Evolutionary conservation across 2,329 filamentous ascomycete species (phyloP).

Genomic region (Alternaria panax): DNA sequence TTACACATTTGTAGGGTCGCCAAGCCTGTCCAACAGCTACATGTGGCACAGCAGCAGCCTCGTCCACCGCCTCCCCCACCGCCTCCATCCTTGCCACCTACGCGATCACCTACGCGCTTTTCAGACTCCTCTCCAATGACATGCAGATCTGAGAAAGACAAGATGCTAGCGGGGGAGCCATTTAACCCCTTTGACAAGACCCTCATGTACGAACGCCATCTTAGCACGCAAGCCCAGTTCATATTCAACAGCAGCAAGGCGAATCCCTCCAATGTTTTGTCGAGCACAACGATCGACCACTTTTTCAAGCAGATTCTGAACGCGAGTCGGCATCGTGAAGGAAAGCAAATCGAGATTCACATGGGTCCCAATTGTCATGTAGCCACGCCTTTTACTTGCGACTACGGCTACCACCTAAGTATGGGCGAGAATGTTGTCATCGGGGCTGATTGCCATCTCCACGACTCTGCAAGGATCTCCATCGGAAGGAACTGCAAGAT

Average conservation of each 20-base stretch:
- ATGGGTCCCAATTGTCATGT: slow-evolving; percentile 80
- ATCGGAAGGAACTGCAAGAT: slow-evolving; percentile 77
- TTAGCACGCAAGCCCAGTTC: slow-evolving; percentile 81
- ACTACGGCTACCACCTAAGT: slow-evolving; percentile 94
- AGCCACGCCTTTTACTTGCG: slow-evolving; percentile 88
- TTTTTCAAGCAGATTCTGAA: slow-evolving; percentile 76
- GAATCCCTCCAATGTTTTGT: slow-evolving; percentile 73
- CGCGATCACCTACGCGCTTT: slow-evolving; percentile 35
- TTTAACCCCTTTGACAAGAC: slow-evolving; percentile 82
- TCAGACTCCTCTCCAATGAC: slow-evolving; percentile 39
- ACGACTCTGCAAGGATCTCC: slow-evolving; percentile 82
- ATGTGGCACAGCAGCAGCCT: slow-evolving; percentile 33
- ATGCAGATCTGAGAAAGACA: slow-evolving; percentile 77
- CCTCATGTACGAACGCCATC: slow-evolving; percentile 82
- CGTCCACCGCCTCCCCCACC: slow-evolving; percentile 28
- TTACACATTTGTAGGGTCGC: slow-evolving; percentile 8
- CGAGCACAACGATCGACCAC: slow-evolving; percentile 69
- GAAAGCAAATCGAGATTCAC: slow-evolving; percentile 54
- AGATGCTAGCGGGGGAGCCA: slow-evolving; percentile 83
- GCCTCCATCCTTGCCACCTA: slow-evolving; percentile 27
- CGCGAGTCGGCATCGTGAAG: slow-evolving; percentile 56
- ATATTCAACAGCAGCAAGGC: slow-evolving; percentile 85
- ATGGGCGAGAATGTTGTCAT: slow-evolving; percentile 87
- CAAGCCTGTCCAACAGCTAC: slow-evolving; percentile 52
- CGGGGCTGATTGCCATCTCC: slow-evolving; percentile 81